Percentiles rank a stretch among this genome's conserved stretches.
phyloP scores from a whole-genome alignment of 352 stramenopile genomes.

The Phytophthora nicotianae region DNA sequence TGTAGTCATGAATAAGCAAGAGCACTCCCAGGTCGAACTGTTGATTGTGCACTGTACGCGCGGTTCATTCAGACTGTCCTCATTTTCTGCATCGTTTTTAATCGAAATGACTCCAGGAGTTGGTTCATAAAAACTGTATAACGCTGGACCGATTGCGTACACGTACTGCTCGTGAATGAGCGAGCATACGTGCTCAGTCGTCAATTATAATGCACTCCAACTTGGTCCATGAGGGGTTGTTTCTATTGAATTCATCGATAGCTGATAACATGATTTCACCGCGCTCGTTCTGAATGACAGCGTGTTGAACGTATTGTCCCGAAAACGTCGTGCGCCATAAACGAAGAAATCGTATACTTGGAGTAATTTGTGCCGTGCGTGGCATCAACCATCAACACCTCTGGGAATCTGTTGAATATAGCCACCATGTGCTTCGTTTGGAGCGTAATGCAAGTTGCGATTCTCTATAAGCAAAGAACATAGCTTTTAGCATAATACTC shows the following conservation, averaged over 20 bases:
- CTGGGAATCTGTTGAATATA: neutral
- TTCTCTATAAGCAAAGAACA: neutral
- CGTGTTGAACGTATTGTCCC: neutral
- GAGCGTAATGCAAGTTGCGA: neutral
- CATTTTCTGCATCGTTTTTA: too few relatives aligned
- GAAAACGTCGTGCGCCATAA: neutral
- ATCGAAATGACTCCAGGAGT: too few relatives aligned
- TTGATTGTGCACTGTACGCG: too few relatives aligned
- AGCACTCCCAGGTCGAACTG: too few relatives aligned
- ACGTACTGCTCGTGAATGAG: too few relatives aligned
- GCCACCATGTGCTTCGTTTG: neutral
- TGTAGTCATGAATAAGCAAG: too few relatives aligned
- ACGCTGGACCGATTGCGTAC: too few relatives aligned
- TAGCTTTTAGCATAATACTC: neutral
- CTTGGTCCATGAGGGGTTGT: neutral
- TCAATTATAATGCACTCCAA: neutral
- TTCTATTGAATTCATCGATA: neutral
- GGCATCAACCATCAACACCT: neutral
- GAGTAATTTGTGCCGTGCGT: neutral
- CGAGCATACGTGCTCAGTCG: too few relatives aligned
- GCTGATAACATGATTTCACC: neutral
- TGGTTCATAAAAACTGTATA: too few relatives aligned
- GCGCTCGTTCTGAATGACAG: neutral
- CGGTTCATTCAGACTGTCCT: too few relatives aligned
- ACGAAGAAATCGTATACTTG: neutral